These are phyloP conservation scores for Colletotrichum kahawae DNA, from an alignment of 2,329 filamentous ascomycete genomes.

Conservation along the genomic window DNA sequence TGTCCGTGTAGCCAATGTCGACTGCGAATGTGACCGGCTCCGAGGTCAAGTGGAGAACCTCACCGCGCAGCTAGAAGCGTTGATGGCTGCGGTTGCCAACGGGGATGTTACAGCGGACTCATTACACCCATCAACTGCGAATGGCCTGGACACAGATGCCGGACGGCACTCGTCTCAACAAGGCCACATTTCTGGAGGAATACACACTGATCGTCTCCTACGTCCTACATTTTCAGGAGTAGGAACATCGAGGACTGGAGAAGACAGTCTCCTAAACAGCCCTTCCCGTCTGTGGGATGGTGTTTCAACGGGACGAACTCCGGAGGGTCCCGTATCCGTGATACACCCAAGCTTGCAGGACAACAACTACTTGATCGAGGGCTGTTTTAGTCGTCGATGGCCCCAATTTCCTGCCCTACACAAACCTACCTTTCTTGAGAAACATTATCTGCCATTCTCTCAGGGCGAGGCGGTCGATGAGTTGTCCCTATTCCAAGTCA, in stretches of 20 bases:
- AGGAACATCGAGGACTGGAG: not conserved
- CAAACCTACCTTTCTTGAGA: conserved; percentile 22
- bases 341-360: not conserved
- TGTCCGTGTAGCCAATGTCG: not conserved
- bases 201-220: not conserved
- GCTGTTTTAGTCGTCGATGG: conserved; percentile 30
- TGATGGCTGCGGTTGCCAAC: not conserved
- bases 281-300: conserved; percentile 22
- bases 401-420: conserved; percentile 29
- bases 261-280: conserved; percentile 9
- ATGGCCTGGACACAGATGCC: not conserved
- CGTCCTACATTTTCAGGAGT: not conserved
- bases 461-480: not conserved
- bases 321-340: not conserved
- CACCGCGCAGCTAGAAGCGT: not conserved
- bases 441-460: conserved; percentile 1
- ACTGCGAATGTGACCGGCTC: not conserved
- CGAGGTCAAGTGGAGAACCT: not conserved
- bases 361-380: conserved; percentile 10
- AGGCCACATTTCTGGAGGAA: too few species aligned
- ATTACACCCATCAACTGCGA: not conserved
- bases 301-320: not conserved
- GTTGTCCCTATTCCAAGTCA: conserved; percentile 24
- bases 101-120: not conserved
- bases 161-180: accelerated